Base-by-base conservation (phyloP, 176 grass and related monocot genomes). In the Rhynchospora pubera region DNA sequence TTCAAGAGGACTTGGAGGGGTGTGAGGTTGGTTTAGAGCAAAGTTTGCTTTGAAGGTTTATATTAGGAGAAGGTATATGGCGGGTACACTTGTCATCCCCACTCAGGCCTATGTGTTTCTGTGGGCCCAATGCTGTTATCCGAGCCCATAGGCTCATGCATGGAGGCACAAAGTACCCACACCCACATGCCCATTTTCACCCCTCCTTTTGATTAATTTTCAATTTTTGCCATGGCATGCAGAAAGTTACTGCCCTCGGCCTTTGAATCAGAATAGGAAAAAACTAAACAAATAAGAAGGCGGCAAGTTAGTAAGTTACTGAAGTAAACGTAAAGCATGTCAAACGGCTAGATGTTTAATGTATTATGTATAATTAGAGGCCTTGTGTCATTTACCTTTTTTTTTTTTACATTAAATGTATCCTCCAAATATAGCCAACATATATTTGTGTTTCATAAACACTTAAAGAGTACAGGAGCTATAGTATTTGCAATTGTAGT, bases 81-180 rank as follows among this genome's bases (percentile, higher is more conserved):
- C 39, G 60, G 60, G 79, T 19, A 44, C 79, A 61, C 21, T 6
- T 79, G 77, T 79, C 56, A 79, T 6, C 77, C 23, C 77, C 56
- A 46, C 77, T 28, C 48, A 13, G 65, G 82, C 68, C 21, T 43
- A 46, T 26, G 72, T 59, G 70, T 82, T 52, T 53, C 24, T 47
- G 83, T 84, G 83, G 83, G 51, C 70, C 67, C 70, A 34, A 44
- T 60, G 50, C 11, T 82, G 60, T 73, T 53, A 62, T 58, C 51
- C 30, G 47, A 26, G 56, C 67, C 83, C 53, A 78, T 77, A 34
- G 32, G n/a, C 53, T 77, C 16, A 9, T 28, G 26, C 26, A 28
- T 23, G 48, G 45, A 72, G 66, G 82, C 69, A 63, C 56, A 77
- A 47, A 11, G 83, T 62, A 47, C 70, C 67, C 65, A 84, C 68